Evolutionary conservation across 805 yeast genomes (phyloP), one percentile per base, ranked within the genome.

Genomic region (Schwanniomyces occidentalis): DNA sequence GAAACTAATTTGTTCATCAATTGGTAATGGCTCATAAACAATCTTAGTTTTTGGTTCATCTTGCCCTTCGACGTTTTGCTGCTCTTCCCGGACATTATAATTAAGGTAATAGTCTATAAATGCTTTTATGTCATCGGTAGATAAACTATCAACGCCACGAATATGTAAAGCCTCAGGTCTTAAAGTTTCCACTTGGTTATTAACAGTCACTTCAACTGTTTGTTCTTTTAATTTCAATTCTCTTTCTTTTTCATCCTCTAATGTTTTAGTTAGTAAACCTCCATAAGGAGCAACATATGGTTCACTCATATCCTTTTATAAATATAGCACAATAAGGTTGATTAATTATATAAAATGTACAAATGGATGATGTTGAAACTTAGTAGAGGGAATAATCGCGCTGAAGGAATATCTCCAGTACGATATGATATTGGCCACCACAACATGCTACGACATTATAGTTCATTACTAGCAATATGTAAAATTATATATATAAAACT

Each of bases 111-210:
- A 56, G 36, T 74, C 78, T n/a, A 81, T 55, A 48, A 67, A 81
- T 9, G 68, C 52, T 54, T 77, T 77, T 44, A 82, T 73, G 36
- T 79, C 82, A 31, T 71, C 66, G 6, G 85, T 78, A 27, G 81
- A 71, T 29, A 82, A 61, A 35, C 72, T 76, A 41, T 82, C 85
- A 3, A 82, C 88, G 14, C 90, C 90, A 27, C 63, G 52, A 4
- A 82, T 42, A 36, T 60, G 65, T 13, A 82, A 42, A 0, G 81
- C 70, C 19, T 72, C 75, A 2, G 74, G 71, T 30, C 81, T 52
- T 22, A 66, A 37, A 2, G 48, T 48, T 38, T 67, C 65, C 5
- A 56, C 40, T 27, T 41, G 37, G 15, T 66, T 67, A 32, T 62
- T 52, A 21, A 61, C 54, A 4, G 29, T 37, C 8, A 69, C 61